These are phyloP conservation scores for Camellia lanceoleosa DNA, from an alignment of 148 eudicot species.

Conservation along the genomic window DNA sequence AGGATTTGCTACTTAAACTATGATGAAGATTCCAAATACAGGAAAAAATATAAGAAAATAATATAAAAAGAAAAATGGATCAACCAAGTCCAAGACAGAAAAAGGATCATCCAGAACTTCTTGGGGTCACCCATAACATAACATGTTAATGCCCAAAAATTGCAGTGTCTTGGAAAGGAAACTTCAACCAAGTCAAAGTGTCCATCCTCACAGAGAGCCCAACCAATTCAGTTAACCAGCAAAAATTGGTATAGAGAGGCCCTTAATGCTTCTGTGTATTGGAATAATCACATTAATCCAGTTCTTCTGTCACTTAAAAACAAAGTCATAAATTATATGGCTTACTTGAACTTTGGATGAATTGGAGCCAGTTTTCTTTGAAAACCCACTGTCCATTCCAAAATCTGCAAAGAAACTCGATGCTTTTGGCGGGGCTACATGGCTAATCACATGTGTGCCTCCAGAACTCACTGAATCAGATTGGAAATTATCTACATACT, in stretches of 20 bases:
- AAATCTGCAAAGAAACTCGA: slow-evolving; percentile 86
- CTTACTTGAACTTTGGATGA: slow-evolving; percentile 79
- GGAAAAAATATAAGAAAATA: not conserved
- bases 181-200: not conserved
- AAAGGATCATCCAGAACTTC: not conserved
- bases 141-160: not conserved
- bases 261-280: not conserved
- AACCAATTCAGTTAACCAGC: not conserved
- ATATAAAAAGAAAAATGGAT: not conserved
- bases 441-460: slow-evolving; percentile 50
- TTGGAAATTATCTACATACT: slow-evolving; percentile 66
- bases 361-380: slow-evolving; percentile 58
- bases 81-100: slow-evolving; percentile 1
- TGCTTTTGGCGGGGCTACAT: slow-evolving; percentile 81
- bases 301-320: not conserved
- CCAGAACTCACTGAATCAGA: slow-evolving; percentile 53
- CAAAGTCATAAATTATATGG: not conserved
- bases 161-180: not conserved
- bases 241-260: not conserved
- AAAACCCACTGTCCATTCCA: slow-evolving; percentile 89
- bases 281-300: not conserved
- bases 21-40: not conserved
- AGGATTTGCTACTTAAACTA: too few species aligned
- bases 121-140: not conserved
- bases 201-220: not conserved